Evolutionary conservation across 768 basidiomycete genomes (phyloP).

Genomic region (Leucocoprinus sp.): DNA sequence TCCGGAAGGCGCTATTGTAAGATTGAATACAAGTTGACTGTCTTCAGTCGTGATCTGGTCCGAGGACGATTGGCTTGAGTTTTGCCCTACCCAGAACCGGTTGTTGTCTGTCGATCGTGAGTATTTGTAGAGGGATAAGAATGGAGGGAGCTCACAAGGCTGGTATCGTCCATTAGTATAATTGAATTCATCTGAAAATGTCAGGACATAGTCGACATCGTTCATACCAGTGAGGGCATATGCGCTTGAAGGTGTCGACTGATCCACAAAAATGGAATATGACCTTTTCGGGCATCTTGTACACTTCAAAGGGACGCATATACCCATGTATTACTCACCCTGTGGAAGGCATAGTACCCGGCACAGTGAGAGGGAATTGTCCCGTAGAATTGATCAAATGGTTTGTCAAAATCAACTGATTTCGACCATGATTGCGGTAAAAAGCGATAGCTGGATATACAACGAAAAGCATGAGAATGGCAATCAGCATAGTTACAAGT

Average conservation of each 20-base stretch:
- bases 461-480: conserved; percentile 63
- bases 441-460: conserved; percentile 60
- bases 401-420: conserved; percentile 44
- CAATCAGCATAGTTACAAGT: conserved; percentile 48
- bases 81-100: conserved; percentile 62
- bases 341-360: not conserved
- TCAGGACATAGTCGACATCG: conserved; percentile 55
- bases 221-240: conserved; percentile 64
- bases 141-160: conserved; percentile 18
- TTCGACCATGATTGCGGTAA: conserved; percentile 28
- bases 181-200: conserved; percentile 77
- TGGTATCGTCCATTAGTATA: conserved; percentile 53
- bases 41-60: conserved; percentile 53
- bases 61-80: conserved; percentile 73
- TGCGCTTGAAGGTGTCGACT: conserved; percentile 53
- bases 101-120: conserved; percentile 35
- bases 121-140: not conserved
- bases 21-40: conserved; percentile 60
- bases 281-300: not conserved
- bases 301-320: not conserved
- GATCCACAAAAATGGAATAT: conserved; percentile 39
- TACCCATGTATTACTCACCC: conserved; percentile 1
- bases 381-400: conserved; percentile 57
- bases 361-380: conserved; percentile 32
- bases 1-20: conserved; percentile 27